A percentile compares a stretch with the other conserved stretches of the same genome.
These are phyloP conservation scores for Scenedesmus sp. DNA, from an alignment of 163 green algal species.

Conservation along the genomic window DNA sequence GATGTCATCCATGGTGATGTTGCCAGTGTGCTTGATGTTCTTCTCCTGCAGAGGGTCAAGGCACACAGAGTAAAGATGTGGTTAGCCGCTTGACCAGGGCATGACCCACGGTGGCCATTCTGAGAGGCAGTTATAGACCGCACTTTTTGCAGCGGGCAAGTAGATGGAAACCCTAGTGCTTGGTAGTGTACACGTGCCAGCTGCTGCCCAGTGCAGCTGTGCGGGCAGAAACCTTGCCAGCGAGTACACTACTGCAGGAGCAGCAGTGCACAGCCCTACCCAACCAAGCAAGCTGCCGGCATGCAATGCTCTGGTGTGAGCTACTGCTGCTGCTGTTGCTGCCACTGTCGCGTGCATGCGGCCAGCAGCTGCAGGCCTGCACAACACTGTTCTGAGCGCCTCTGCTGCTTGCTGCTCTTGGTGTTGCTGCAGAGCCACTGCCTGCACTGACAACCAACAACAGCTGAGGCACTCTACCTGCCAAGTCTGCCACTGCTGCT, in stretches of 20 bases:
- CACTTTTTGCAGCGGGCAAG: too few relatives aligned
- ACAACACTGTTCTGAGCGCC: not conserved
- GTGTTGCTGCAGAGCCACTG: not conserved
- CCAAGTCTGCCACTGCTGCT: too few relatives aligned
- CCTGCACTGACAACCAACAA: too few relatives aligned
- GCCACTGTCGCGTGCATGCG: not conserved
- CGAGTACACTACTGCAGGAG: not conserved
- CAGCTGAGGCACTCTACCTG: too few relatives aligned
- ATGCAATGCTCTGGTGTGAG: not conserved
- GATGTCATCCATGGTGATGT: conserved; percentile 96
- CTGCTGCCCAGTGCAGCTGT: not conserved
- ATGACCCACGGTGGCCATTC: not conserved
- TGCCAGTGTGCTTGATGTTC: conserved; percentile 99
- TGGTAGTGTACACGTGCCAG: not conserved
- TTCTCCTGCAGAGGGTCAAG: conserved; percentile 98
- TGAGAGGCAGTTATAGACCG: too few relatives aligned
- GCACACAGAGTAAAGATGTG: too few relatives aligned
- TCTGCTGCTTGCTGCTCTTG: too few relatives aligned
- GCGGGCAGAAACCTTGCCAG: not conserved
- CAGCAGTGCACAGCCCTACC: not conserved
- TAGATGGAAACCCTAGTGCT: not conserved
- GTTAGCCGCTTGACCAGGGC: too few relatives aligned
- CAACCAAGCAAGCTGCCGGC: not conserved
- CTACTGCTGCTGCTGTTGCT: not conserved
- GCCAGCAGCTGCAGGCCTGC: not conserved